Base-by-base conservation (phyloP, 164 flowering plant species). In the Piper longum region DNA sequence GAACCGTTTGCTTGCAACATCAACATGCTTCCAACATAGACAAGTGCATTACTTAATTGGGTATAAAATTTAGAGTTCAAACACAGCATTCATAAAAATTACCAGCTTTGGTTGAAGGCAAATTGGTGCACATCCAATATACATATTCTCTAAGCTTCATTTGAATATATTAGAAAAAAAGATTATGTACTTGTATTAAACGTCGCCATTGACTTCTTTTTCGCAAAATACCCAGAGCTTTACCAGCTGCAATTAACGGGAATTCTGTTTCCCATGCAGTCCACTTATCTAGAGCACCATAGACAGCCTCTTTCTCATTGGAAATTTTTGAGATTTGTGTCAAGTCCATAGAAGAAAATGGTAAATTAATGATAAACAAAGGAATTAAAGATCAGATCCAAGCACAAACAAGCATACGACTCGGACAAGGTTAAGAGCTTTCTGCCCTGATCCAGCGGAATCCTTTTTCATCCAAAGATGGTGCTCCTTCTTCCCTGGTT, bases 221-320 rank as follows among this genome's bases (percentile, higher is more conserved):
- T 73, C 78, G 80, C 45, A 90, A 72, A 60, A 90, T 86, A 67
- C 58, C 71, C 60, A 93, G 73, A 74, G 97, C 96, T 79, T 93
- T 88, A 42, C 89, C 79, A 8, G 88, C 95, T 36, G 99, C 91
- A 77, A 90, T 77, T 70, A 87, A 61, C 36, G 97, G 97, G 64
- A 93, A 93, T 70, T 93, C 97, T 6, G 81, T 52, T 75, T 93
- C 99, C 96, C 96, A 90, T 59, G 74, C 99, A 40, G 64, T 67
- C 97, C 99, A 93, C 73, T 93, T 80, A 76, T 93, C 88, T 54
- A 93, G 69, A 64, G 95, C 97, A 61, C 83, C 82, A 80, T 84
- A 88, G 36, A 93, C 83, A 52, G 80, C 83, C 72, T 85, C 91
- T 76, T 85, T 93, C 70, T 90, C 97, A 75, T 83, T 84, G 3